Percentiles rank a stretch among this genome's conserved stretches.
Evolutionary conservation across 2,329 filamentous ascomycete species (phyloP).

Genomic region (Herpotrichia juniperi): DNA sequence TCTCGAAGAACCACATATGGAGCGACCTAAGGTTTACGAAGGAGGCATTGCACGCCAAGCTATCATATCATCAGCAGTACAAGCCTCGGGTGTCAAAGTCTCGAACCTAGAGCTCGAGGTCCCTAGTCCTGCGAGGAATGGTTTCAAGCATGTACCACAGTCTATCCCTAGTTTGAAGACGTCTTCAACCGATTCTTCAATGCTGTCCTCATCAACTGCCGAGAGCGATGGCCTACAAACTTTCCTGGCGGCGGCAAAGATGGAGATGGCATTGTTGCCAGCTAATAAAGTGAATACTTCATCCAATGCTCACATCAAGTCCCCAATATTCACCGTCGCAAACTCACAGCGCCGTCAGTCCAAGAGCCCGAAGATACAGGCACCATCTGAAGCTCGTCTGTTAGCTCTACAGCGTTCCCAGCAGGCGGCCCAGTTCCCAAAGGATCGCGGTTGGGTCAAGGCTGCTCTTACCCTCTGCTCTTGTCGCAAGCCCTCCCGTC

Average conservation of each 20-base stretch:
- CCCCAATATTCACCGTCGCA: too few relatives aligned
- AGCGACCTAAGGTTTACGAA: background rate
- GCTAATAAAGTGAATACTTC: too few relatives aligned
- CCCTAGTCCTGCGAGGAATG: background rate
- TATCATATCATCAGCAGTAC: background rate
- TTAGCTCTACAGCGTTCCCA: too few relatives aligned
- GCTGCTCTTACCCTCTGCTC: constrained; percentile 21
- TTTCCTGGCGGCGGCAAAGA: too few relatives aligned
- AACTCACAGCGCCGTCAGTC: too few relatives aligned
- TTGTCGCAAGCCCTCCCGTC: constrained; percentile 18
- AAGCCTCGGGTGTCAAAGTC: background rate
- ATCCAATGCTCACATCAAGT: too few relatives aligned
- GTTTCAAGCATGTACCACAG: background rate
- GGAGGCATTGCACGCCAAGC: background rate
- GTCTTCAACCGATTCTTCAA: background rate
- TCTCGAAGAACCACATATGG: background rate
- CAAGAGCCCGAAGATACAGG: too few relatives aligned
- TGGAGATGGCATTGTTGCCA: too few relatives aligned
- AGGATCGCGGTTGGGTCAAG: too few relatives aligned
- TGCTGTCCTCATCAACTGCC: background rate
- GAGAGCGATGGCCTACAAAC: too few relatives aligned
- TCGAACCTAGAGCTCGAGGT: background rate
- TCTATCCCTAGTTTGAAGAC: background rate
- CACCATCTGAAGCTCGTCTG: too few relatives aligned
- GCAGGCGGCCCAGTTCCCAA: too few relatives aligned